Percentiles rank a stretch among this genome's conserved stretches.
Conservation (phyloP, 768 basidiomycete species). For the Rhizopogon vesiculosus region DNA sequence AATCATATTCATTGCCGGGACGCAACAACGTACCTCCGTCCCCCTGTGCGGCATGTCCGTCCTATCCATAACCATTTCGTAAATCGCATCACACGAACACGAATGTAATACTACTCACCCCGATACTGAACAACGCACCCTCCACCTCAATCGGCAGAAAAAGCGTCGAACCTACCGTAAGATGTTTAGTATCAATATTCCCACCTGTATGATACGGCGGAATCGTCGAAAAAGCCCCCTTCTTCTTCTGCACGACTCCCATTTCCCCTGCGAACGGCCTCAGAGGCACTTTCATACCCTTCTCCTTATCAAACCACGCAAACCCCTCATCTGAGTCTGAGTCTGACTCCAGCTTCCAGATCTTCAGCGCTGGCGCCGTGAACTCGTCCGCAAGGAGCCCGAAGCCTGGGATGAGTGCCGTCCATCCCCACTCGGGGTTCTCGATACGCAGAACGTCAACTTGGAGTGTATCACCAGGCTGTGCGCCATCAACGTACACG, state of each 20-base stretch:
- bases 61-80: conserved; percentile 27
- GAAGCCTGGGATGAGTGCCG: conserved; percentile 54
- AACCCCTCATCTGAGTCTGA: conserved; percentile 25
- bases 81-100: not conserved
- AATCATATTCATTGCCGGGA: not conserved
- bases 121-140: conserved; percentile 57
- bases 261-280: conserved; percentile 61
- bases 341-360: conserved; percentile 42
- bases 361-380: conserved; percentile 44
- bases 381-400: conserved; percentile 56
- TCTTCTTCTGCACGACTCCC: conserved; percentile 50
- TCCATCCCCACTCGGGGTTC: conserved; percentile 61
- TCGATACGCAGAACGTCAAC: conserved; percentile 52
- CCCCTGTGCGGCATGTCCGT: conserved; percentile 64
- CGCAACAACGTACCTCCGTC: conserved; percentile 48
- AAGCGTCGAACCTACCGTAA: conserved; percentile 50
- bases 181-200: conserved; percentile 56
- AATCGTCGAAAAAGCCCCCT: conserved; percentile 54
- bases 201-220: conserved; percentile 60
- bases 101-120: conserved; percentile 32
- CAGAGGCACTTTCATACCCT: conserved; percentile 45
- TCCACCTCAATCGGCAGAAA: conserved; percentile 56
- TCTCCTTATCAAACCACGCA: conserved; percentile 48
- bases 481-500: conserved; percentile 46
- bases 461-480: conserved; percentile 54